Evolutionary conservation across 2,329 filamentous ascomycete genomes (phyloP).

Genomic region (Epichloe festucae): DNA sequence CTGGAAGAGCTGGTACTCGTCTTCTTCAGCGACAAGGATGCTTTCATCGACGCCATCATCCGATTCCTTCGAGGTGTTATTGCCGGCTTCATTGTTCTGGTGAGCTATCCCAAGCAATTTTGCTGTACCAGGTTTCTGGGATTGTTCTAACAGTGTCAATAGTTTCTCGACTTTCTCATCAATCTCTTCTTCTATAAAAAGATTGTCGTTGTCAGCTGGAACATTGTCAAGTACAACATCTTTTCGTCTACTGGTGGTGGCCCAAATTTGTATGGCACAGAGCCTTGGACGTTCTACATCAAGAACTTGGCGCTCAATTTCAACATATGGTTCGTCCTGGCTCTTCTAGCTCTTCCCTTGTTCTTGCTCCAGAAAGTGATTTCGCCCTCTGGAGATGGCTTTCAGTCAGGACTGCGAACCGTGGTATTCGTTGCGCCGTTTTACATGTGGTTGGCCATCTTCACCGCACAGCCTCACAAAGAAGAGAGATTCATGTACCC

Average conservation of each 20-base stretch:
- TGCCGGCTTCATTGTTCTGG: conserved; percentile 54
- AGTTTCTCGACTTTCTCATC: conserved; percentile 57
- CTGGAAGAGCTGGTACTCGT: conserved; percentile 58
- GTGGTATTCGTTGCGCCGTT: conserved; percentile 73
- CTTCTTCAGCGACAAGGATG: conserved; percentile 40
- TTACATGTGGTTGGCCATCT: conserved; percentile 88
- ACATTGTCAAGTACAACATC: conserved; percentile 93
- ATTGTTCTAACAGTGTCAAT: not conserved
- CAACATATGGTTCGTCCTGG: conserved; percentile 83
- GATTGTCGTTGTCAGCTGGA: conserved; percentile 65
- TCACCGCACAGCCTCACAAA: conserved; percentile 88
- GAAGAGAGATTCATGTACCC: conserved; percentile 99
- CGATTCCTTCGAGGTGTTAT: conserved; percentile 55
- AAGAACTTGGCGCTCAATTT: conserved; percentile 89
- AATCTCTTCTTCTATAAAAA: conserved; percentile 82
- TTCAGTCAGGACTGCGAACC: conserved; percentile 60
- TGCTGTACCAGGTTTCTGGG: not conserved
- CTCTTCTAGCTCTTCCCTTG: conserved; percentile 60
- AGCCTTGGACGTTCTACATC: conserved; percentile 94
- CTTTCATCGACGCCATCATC: conserved; percentile 44
- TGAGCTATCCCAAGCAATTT: conserved; percentile 26
- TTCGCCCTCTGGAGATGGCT: conserved; percentile 45
- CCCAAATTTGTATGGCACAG: conserved; percentile 86
- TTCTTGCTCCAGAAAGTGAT: conserved; percentile 60
- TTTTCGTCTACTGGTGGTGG: conserved; percentile 74